Evolutionary conservation across 768 basidiomycete species (phyloP), one percentile per base, ranked within the genome.

Genomic region (Multifurca ochricompacta): DNA sequence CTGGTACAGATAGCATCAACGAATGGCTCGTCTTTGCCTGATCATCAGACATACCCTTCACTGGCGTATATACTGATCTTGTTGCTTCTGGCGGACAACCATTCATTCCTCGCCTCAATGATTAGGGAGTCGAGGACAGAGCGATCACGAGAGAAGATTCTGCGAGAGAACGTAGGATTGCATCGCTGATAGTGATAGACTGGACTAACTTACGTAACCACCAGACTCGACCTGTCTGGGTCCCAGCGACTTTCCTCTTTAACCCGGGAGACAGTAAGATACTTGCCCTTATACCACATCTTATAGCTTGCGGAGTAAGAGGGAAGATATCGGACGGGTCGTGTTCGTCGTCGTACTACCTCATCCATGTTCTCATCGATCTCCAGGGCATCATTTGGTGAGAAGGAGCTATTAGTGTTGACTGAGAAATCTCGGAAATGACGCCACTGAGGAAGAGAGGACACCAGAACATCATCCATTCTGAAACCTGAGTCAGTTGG

Each of bases 401-500:
- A 66, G 64, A 72, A 65, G 69, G 76, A 59, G 63, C 61, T 63
- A 18, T 59, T 18, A 37, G 80, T 82, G 60, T 71, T 75, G 34
- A 83, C 69, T 41, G 79, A 67, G 25, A 84, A 70, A 52, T 76
- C 73, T 7, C 81, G 76, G 6, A 78, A 74, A 34, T 67, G 56
- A 77, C 74, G 68, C 81, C 81, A 86, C n/a, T 75, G 70, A 18
- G 80, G 74, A 37, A 80, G 79, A 48, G 74, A 73, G 4, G 82
- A 79, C 0, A 87, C 85, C 85, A 88, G 36, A 74, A 67, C 75
- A 85, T 76, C 62, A 87, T 73, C 86, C 86, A 88, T 35, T 75
- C 83, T 86, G 53, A 35, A 35, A 1, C 7, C 50, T 9, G 19
- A 18, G 13, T 50, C 32, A 37, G 27, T 9, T 57, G 39, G 41